These are phyloP conservation scores for Chamaecyparis obtusa DNA, from an alignment of 75 land plant species.

Conservation along the genomic window DNA sequence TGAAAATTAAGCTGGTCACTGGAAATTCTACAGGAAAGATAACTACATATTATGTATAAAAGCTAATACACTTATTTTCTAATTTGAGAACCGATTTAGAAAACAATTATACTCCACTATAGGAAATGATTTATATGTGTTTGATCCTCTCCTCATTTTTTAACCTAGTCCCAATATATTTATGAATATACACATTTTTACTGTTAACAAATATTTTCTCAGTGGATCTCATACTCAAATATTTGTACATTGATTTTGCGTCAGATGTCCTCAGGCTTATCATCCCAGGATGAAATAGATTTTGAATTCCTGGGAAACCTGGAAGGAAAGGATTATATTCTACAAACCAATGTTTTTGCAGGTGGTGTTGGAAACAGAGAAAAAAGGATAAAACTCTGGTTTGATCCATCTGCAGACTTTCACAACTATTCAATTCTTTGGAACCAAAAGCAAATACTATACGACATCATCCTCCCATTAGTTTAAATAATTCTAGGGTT, in stretches of 20 bases:
- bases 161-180: too few relatives aligned
- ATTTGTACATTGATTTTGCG: background rate
- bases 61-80: constrained; percentile 41
- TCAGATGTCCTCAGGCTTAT: constrained; percentile 28
- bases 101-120: too few relatives aligned
- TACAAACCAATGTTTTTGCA: constrained; percentile 58
- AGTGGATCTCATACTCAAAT: background rate
- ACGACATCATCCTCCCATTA: background rate
- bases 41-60: constrained; percentile 45
- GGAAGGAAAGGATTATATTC: constrained; percentile 27
- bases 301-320: constrained; percentile 62
- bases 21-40: constrained; percentile 39
- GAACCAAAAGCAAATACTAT: constrained; percentile 59
- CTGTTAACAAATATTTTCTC: too few relatives aligned
- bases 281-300: constrained; percentile 54
- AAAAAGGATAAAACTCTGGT: constrained; percentile 48
- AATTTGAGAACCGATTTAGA: constrained; percentile 26
- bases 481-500: background rate
- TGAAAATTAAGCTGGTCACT: constrained; percentile 67
- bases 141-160: too few relatives aligned
- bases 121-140: too few relatives aligned
- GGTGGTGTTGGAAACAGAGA: constrained; percentile 56
- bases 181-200: too few relatives aligned
- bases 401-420: constrained; percentile 56
- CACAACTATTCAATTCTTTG: constrained; percentile 60